Base-by-base conservation (phyloP, 805 yeast species). In the Starmerella riodocensis region DNA sequence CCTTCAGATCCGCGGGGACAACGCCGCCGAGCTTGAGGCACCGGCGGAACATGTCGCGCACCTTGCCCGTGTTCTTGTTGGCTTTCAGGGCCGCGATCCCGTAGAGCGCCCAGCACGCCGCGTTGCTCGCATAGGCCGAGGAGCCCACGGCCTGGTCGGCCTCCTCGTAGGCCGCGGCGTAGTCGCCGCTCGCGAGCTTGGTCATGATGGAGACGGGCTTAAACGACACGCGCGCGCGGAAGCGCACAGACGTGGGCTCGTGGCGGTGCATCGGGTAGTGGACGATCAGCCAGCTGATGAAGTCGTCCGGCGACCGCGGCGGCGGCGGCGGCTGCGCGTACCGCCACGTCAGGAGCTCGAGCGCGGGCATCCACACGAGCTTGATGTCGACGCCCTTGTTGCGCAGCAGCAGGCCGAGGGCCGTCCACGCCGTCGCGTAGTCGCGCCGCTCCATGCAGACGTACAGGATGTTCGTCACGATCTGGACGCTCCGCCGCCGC, bases 21-120 rank as follows among this genome's bases (percentile, higher is more conserved):
- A 29, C 38, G 3, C 52, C 52, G 6, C 52, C 52, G 2, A 47
- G 40, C 13, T 47, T 44, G 8, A 38, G 22, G 28, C 52, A 48
- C 16, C 29, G 27, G 12, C 20, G 9, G 34, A 48, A 48, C 29
- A 31, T 34, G 8, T 20, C 9, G 4, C 19, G 11, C 5, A 16
- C 40, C 19, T 16, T 8, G 13, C n/a, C 11, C n/a, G 18, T 16
- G 9, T 30, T 24, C 3, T n/a, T 4, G 24, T 26, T n/a, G 11
- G 17, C 24, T 16, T 35, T 35, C 38, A 37, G 22, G 5, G 23
- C 13, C 3, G 43, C 37, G 3, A 48, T 29, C 2, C 51, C 52
- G 7, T 39, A 35, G 4, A 47, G 34, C 14, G 48, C 52, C 46
- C 46, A 48, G 24, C 43, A 36, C 8, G 31, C 7, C 6, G 52